phyloP scores from a whole-genome alignment of 2,329 filamentous ascomycete genomes.

The Epichloe baconii region DNA sequence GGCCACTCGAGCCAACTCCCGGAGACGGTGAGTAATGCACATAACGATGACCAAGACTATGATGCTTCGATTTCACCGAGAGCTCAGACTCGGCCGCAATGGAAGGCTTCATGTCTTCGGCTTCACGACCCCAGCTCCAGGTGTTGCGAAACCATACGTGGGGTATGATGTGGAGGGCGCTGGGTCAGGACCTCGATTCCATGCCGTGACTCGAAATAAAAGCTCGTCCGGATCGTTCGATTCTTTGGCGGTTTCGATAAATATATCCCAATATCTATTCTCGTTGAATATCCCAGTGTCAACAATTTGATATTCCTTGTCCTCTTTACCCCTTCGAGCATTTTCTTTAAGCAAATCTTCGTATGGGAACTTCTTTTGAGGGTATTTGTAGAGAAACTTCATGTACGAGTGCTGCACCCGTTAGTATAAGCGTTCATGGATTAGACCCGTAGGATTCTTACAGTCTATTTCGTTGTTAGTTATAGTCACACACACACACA shows the following conservation, averaged over 20 bases:
- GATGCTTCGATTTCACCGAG: constrained; percentile 64
- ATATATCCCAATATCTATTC: constrained; percentile 89
- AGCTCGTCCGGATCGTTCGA: constrained; percentile 83
- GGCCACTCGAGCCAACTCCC: constrained; percentile 61
- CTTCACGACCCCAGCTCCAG: constrained; percentile 84
- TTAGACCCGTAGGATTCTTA: constrained; percentile 16
- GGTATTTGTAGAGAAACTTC: constrained; percentile 98
- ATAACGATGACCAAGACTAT: constrained; percentile 70
- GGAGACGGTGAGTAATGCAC: constrained; percentile 82
- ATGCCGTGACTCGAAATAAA: constrained; percentile 86
- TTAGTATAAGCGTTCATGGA: constrained; percentile 4
- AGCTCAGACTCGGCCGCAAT: constrained; percentile 54
- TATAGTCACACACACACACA: neutral
- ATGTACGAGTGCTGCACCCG: constrained; percentile 77
- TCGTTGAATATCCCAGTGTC: constrained; percentile 85
- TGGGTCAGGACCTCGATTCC: constrained; percentile 84
- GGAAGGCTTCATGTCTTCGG: constrained; percentile 64
- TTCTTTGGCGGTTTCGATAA: constrained; percentile 93
- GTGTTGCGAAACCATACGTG: constrained; percentile 97
- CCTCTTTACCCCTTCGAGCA: constrained; percentile 57
- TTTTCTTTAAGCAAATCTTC: constrained; percentile 78
- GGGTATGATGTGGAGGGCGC: constrained; percentile 88
- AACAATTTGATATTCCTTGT: constrained; percentile 81
- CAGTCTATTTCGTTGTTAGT: constrained; percentile 27
- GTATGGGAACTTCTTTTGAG: constrained; percentile 84